These are phyloP conservation scores for Phanerochaete sordida DNA, from an alignment of 768 basidiomycete species.

Conservation along the genomic window DNA sequence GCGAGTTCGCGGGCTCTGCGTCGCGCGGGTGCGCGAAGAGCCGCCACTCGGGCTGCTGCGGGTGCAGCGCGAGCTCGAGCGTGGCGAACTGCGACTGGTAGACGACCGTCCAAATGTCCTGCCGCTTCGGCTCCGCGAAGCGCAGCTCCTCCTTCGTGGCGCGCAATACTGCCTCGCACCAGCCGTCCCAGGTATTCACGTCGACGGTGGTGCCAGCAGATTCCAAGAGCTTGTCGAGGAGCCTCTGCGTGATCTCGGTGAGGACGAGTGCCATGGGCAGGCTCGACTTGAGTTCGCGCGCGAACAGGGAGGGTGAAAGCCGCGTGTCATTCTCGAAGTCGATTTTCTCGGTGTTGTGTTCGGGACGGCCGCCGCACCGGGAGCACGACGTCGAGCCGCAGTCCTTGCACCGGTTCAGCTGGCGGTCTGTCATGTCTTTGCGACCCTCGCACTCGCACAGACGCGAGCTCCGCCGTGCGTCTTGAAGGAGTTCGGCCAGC, in stretches of 20 bases:
- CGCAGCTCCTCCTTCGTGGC: conserved; percentile 64
- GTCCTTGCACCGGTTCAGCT: conserved; percentile 66
- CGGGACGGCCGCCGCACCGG: conserved; percentile 87
- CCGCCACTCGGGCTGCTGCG: conserved; percentile 81
- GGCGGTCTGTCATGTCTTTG: conserved; percentile 64
- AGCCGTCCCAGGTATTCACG: conserved; percentile 59
- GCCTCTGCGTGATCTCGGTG: conserved; percentile 40
- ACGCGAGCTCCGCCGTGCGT: conserved; percentile 69
- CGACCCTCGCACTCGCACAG: conserved; percentile 93
- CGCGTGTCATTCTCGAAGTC: conserved; percentile 52
- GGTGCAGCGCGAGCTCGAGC: conserved; percentile 76
- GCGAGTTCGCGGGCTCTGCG: conserved; percentile 70
- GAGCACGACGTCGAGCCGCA: conserved; percentile 80
- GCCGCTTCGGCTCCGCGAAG: conserved; percentile 83
- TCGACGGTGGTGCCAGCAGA: conserved; percentile 40
- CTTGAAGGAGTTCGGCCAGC: conserved; percentile 52
- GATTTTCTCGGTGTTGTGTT: conserved; percentile 68
- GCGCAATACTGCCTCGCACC: conserved; percentile 64
- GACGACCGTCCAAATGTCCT: conserved; percentile 80
- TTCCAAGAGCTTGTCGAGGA: conserved; percentile 50
- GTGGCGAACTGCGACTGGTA: conserved; percentile 70
- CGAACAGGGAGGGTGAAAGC: conserved; percentile 69
- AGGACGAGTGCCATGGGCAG: conserved; percentile 86
- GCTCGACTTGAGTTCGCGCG: conserved; percentile 69
- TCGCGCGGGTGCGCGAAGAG: conserved; percentile 70